Base-by-base conservation (phyloP, 2,329 filamentous ascomycete genomes). In the Volutella citrinella region DNA sequence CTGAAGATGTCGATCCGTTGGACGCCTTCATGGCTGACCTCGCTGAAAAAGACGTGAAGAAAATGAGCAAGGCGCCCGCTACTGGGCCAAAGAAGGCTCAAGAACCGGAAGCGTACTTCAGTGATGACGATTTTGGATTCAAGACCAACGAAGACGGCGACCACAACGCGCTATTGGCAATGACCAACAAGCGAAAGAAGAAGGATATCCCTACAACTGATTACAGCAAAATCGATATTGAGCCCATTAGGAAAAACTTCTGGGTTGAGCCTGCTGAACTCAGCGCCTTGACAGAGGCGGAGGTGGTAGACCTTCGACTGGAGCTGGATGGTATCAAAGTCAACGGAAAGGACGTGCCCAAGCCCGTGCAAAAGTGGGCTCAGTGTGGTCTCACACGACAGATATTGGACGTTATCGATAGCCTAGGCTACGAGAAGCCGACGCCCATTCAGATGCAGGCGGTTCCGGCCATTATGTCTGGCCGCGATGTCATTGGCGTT, bases 261-360 rank as follows among this genome's bases (percentile, higher is more conserved):
- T 98, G 95, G 74, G 82, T 85, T 9, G 90, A 97, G 57, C 90
- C 93, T 9, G 73, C 80, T 14, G 90, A 98, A 59, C 67, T 97
- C 43, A 76, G 80, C 30, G 78, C 85, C 27, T 82, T 97, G 76
- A 88, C 81, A 3, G 84, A 94, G 46, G 86, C 85, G 36, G 90
- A 97, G 50, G 77, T 94, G 35, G 78, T 80, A 26, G 85, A 86
- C 46, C 63, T 98, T 34, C 81, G 93, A 29, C 67, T 91, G 39
- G 89, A 97, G 59, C 72, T 98, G 19, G 93, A 97, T 58, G 91
- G 89, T 29, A 97, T 98, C 65, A 96, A 95, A 59, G 87, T 97
- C 25, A 80, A 84, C 40, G 89, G 90, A 41, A 81, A 88, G 47
- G 80, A 95, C 51, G 82, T 94, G 5, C 93, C 93, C 3, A 95